These are phyloP conservation scores for Coemansia reversa DNA, from an alignment of 192 early-diverging fungal species.

Conservation along the genomic window DNA sequence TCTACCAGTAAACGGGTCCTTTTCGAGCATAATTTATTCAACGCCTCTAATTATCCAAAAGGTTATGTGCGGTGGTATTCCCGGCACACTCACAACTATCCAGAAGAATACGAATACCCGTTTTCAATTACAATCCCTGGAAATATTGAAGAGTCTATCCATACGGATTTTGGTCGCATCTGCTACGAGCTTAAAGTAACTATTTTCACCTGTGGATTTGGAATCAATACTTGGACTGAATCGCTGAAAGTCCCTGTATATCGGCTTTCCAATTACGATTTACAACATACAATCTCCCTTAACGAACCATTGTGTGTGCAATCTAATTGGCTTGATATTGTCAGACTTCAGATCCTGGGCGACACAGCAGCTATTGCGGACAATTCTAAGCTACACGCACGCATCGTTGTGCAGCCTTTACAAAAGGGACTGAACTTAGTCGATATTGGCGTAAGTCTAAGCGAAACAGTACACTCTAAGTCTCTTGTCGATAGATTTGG, in stretches of 20 bases:
- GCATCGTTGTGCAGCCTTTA: constrained; percentile 31
- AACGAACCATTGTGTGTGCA: constrained; percentile 28
- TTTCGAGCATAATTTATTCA: constrained; percentile 25
- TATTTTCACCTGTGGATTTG: constrained; percentile 38
- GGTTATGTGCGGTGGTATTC: constrained; percentile 27
- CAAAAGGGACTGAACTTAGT: constrained; percentile 34
- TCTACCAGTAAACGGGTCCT: constrained; percentile 4
- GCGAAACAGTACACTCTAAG: constrained; percentile 28
- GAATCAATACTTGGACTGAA: constrained; percentile 43
- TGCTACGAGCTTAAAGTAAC: constrained; percentile 38
- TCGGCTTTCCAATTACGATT: constrained; percentile 30
- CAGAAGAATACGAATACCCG: constrained; percentile 22
- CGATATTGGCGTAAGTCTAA: constrained; percentile 32
- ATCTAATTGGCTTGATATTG: constrained; percentile 45
- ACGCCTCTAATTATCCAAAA: constrained; percentile 4
- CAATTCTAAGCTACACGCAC: constrained; percentile 25
- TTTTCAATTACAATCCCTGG: constrained; percentile 41
- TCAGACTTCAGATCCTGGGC: constrained; percentile 34
- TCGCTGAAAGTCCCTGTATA: constrained; percentile 35
- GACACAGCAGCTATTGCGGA: constrained; percentile 26
- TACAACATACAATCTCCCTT: constrained; percentile 11
- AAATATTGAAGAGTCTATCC: constrained; percentile 30
- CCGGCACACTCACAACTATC: not conserved
- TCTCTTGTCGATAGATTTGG: constrained; percentile 23
- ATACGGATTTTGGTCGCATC: constrained; percentile 31